Evolutionary conservation across 2,329 filamentous ascomycete species (phyloP).

Genomic region (Beauveria scarabaeidicola): DNA sequence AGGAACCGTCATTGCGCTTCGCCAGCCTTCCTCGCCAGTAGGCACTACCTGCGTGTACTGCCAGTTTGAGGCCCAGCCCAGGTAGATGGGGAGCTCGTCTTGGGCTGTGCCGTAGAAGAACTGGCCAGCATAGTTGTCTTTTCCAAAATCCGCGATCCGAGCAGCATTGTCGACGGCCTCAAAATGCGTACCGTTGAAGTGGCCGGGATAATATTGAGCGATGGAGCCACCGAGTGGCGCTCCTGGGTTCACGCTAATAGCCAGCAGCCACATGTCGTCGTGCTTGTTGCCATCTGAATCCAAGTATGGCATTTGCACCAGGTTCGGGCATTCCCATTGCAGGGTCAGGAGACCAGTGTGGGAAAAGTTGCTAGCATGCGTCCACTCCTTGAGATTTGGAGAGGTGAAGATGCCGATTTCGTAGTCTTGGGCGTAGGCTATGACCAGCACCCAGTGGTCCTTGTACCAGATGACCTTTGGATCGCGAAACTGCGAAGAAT

Average conservation of each 20-base stretch:
- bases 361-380: constrained; percentile 42
- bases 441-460: constrained; percentile 48
- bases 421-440: constrained; percentile 44
- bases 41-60: constrained; percentile 24
- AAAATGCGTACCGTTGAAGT: constrained; percentile 58
- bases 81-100: constrained; percentile 22
- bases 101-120: constrained; percentile 23
- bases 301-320: constrained; percentile 43
- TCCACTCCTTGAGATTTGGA: constrained; percentile 50
- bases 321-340: constrained; percentile 57
- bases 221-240: constrained; percentile 48
- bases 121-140: constrained; percentile 29
- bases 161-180: constrained; percentile 21
- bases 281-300: constrained; percentile 25
- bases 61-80: constrained; percentile 30
- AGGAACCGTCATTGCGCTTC: constrained; percentile 28
- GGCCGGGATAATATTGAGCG: constrained; percentile 47
- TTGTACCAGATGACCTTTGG: constrained; percentile 55
- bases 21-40: constrained; percentile 24
- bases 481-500: constrained; percentile 52
- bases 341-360: constrained; percentile 41
- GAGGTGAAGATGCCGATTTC: constrained; percentile 54
- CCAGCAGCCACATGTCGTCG: constrained; percentile 32
- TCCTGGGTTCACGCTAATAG: constrained; percentile 48
- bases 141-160: constrained; percentile 26